phyloP scores from a whole-genome alignment of 331 rosid genomes.

The Spiraea crenata region DNA sequence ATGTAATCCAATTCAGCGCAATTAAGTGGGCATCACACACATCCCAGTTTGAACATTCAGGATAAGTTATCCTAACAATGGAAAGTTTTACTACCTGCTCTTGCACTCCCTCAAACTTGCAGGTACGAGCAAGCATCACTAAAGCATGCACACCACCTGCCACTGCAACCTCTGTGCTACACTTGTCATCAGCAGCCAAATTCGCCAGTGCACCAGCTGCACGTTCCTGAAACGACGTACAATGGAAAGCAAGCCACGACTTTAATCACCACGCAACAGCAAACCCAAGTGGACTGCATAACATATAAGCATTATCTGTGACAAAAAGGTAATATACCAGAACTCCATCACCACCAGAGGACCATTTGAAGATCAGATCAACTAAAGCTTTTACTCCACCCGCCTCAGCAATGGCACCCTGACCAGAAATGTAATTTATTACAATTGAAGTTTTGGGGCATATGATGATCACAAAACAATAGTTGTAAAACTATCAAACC shows the following conservation, averaged over 20 bases:
- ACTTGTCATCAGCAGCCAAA: constrained; percentile 99
- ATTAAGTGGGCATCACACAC: constrained; percentile 7
- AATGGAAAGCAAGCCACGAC: constrained; percentile 13
- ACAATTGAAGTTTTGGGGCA: constrained; percentile 20
- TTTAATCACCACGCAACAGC: constrained; percentile 19
- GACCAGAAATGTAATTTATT: constrained; percentile 27
- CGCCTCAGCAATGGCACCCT: constrained; percentile 98
- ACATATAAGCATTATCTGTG: constrained; percentile 19
- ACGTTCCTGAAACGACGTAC: constrained; percentile 68
- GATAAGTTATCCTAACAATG: constrained; percentile 10
- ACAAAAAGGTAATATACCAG: constrained; percentile 58
- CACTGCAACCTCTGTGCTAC: constrained; percentile 94
- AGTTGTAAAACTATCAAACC: constrained; percentile 45
- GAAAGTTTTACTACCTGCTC: constrained; percentile 72
- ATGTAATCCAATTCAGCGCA: not conserved
- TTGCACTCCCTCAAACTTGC: constrained; percentile 98
- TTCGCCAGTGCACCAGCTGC: constrained; percentile 99
- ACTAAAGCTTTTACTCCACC: constrained; percentile 97
- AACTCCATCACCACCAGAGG: constrained; percentile 94
- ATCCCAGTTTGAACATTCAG: constrained; percentile 12
- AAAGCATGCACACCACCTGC: constrained; percentile 99
- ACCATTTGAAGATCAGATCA: constrained; percentile 98
- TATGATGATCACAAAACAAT: constrained; percentile 9
- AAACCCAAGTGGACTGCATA: constrained; percentile 24
- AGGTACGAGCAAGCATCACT: constrained; percentile 97